A percentile compares a stretch with the other conserved stretches of the same genome.
Conservation (phyloP, 2,329 filamentous ascomycete species). For the Colletotrichum caudatum region DNA sequence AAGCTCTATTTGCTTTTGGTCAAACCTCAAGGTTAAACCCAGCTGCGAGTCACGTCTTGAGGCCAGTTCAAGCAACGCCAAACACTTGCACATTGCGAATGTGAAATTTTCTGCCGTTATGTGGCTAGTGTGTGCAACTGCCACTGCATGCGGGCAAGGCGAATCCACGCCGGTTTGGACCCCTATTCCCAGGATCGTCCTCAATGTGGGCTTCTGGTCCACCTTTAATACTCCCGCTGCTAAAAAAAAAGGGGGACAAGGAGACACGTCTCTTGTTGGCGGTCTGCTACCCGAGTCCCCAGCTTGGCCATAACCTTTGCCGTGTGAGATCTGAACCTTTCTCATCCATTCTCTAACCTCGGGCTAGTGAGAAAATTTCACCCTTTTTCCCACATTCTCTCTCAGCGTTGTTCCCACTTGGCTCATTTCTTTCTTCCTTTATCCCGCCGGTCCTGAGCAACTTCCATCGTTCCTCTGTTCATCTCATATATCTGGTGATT, state of each 20-base stretch:
- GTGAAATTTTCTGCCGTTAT: conserved; percentile 26
- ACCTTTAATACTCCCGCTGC: conserved; percentile 23
- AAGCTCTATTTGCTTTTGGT: conserved; percentile 13
- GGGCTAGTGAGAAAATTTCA: conserved; percentile 27
- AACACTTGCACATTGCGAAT: conserved; percentile 21
- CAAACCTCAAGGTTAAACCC: conserved; percentile 25
- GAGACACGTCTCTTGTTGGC: conserved; percentile 31
- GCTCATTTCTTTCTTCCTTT: conserved; percentile 5
- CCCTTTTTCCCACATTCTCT: neutral
- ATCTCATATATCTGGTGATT: conserved; percentile 20
- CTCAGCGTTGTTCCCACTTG: neutral
- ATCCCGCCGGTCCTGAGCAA: conserved; percentile 5
- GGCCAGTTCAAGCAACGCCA: conserved; percentile 21
- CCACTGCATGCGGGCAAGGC: conserved; percentile 19
- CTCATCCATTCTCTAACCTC: conserved; percentile 22
- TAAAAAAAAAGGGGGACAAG: conserved; percentile 27
- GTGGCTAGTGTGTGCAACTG: conserved; percentile 18
- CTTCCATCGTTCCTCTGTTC: conserved; percentile 13
- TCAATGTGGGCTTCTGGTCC: conserved; percentile 18
- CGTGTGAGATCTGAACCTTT: conserved; percentile 15
- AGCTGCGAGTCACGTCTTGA: conserved; percentile 31
- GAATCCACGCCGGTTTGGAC: conserved; percentile 29
- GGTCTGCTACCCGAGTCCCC: conserved; percentile 24
- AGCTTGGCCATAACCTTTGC: neutral
- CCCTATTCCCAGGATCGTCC: conserved; percentile 38